A percentile compares a stretch with the other conserved stretches of the same genome.
These are phyloP conservation scores for Crepidotus sp. DNA, from an alignment of 1,284 basidiomycete species.

Conservation along the genomic window DNA sequence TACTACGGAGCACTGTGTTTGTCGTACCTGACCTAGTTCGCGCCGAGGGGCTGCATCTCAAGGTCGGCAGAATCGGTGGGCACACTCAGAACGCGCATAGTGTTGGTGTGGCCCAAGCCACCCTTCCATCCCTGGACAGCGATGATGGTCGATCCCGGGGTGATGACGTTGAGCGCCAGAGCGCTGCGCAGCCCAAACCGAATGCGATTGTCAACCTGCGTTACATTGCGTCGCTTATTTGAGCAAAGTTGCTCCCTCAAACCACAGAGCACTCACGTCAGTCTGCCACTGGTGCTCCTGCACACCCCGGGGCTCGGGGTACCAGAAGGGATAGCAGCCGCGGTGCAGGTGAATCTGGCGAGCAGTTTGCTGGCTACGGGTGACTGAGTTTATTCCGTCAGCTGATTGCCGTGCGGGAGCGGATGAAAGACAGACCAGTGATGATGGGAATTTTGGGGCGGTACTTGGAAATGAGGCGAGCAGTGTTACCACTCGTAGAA, in stretches of 20 bases:
- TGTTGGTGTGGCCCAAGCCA: conserved; percentile 90
- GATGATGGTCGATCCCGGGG: conserved; percentile 84
- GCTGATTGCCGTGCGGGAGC: conserved; percentile 1
- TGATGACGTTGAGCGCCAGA: conserved; percentile 82
- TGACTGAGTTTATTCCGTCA: conserved; percentile 47
- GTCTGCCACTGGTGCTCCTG: conserved; percentile 92
- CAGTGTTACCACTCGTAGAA: conserved; percentile 95
- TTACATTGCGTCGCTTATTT: conserved; percentile 7
- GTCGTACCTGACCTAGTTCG: not conserved
- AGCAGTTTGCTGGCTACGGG: conserved; percentile 91
- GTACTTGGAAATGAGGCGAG: conserved; percentile 96
- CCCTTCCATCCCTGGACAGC: conserved; percentile 99
- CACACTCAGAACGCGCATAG: conserved; percentile 70
- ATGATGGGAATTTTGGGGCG: conserved; percentile 91
- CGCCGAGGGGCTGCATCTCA: conserved; percentile 63
- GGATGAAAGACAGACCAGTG: conserved; percentile 49
- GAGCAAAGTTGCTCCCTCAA: conserved; percentile 22
- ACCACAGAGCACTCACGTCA: conserved; percentile 55
- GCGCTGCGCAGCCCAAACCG: conserved; percentile 87
- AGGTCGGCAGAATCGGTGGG: conserved; percentile 83
- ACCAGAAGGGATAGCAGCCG: conserved; percentile 97
- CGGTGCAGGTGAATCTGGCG: conserved; percentile 97
- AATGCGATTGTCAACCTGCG: conserved; percentile 78
- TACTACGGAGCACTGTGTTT: not conserved
- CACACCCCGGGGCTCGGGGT: conserved; percentile 86